Evolutionary conservation across 2,329 filamentous ascomycete species (phyloP).

Genomic region (Colletotrichum brevisporum): DNA sequence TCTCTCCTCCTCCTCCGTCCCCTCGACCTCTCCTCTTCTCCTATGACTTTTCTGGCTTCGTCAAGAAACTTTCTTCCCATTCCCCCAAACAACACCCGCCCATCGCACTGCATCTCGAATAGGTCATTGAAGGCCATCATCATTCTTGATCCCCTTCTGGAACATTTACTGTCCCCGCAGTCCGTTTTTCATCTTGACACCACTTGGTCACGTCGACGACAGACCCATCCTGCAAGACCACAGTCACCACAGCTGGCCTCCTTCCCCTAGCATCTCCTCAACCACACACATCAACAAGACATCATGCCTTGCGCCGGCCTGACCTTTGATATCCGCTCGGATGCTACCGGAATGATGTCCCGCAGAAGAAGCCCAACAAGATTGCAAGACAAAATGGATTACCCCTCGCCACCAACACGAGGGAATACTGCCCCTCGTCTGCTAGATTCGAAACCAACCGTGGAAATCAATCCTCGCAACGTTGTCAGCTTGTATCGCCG

Average conservation of each 20-base stretch:
- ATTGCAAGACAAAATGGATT: neutral
- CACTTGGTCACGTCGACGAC: neutral
- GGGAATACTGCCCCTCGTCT: slow-evolving; percentile 17
- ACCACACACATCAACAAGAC: neutral
- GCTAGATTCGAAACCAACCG: too few relatives aligned
- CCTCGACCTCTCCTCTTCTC: slow-evolving; percentile 23
- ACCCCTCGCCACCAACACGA: slow-evolving; percentile 2
- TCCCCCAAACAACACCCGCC: neutral
- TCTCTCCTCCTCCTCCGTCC: too few relatives aligned
- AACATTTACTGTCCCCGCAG: neutral
- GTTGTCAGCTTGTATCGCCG: too few relatives aligned
- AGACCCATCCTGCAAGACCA: neutral
- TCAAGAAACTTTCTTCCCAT: slow-evolving; percentile 15
- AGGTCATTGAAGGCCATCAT: neutral
- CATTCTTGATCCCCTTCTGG: slow-evolving; percentile 7
- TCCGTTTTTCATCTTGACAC: neutral
- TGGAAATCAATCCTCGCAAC: too few relatives aligned
- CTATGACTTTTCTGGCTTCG: slow-evolving; percentile 10
- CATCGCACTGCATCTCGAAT: slow-evolving; percentile 25
- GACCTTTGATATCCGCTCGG: neutral
- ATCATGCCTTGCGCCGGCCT: slow-evolving; percentile 24
- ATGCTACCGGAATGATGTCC: neutral
- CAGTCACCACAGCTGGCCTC: neutral
- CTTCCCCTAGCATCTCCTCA: neutral
- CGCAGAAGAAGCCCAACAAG: neutral